Evolutionary conservation across 2,329 filamentous ascomycete genomes (phyloP), one percentile per base, ranked within the genome.

Genomic region (Seiridium unicorne): DNA sequence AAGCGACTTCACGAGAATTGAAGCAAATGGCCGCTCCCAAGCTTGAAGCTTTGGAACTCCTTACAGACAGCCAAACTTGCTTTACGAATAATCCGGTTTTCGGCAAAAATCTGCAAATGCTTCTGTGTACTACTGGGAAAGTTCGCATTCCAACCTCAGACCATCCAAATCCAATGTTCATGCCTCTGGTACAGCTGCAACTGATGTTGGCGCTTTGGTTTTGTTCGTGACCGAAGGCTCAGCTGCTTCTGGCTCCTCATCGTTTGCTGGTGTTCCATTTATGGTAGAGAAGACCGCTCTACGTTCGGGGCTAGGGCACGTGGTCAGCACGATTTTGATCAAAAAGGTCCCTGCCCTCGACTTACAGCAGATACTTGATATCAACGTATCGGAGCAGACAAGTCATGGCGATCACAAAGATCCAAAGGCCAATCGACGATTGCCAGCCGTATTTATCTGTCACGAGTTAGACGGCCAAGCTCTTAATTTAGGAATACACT

Each of bases 371-470:
- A 60, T 74, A 78, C 58, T 70, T 73, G 3, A 79, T 71, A 68
- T 82, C 79, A 31, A 81, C 71, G 55, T 73, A 77, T 18, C 78
- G 76, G 40, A 82, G 64, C 7, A 71, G 57, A 42, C 77, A 76
- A 0, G 77, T 77, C 75, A 81, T 79, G 13, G 72, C 64, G n/a
- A 79, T 75, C 3, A 81, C 79, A 1, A 81, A 66, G 0, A 79
- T 65, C 69, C 77, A 75, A 2, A 81, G 66, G 1, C 75, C 79
- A 53, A 79, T 69, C 1, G 77, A 75, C 13, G 77, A 77, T 65
- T 81, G 79, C 80, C 79, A 82, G 7, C 78, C 80, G 55, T 79
- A 79, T 56, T 73, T 73, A 60, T 79, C 74, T 77, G 31, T 10
- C 40, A 3, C 44, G 11, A 32, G 26, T 62, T 11, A 63, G 53